phyloP scores from a whole-genome alignment of 192 early-diverging fungal species.

The Kappamyces sp. region DNA sequence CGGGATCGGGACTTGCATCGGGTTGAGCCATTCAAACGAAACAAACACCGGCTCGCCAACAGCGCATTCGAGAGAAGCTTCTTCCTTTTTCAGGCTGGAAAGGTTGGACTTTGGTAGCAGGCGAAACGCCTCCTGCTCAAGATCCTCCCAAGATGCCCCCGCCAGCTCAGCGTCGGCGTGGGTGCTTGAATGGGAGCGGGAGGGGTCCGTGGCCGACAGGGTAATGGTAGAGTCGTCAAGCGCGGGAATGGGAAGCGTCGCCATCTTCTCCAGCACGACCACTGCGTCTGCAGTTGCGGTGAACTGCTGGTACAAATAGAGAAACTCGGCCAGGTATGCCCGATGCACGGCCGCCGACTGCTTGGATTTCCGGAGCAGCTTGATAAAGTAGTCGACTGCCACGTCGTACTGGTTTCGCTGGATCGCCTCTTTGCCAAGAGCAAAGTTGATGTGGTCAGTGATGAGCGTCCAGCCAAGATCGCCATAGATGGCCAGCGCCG shows the following conservation, averaged over 20 bases:
- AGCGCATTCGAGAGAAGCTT: background rate
- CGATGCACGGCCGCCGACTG: constrained; percentile 61
- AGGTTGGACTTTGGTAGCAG: too few relatives aligned
- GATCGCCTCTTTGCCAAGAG: constrained; percentile 74
- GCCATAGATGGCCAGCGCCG: constrained; percentile 56
- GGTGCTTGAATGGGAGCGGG: constrained; percentile 19
- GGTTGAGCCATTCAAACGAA: constrained; percentile 57
- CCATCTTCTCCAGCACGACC: constrained; percentile 41
- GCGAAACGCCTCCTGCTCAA: constrained; percentile 58
- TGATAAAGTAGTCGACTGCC: constrained; percentile 74
- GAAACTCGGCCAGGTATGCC: constrained; percentile 68
- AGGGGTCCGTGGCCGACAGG: too few relatives aligned
- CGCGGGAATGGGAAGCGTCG: constrained; percentile 54
- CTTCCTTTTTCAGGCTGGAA: background rate
- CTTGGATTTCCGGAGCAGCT: constrained; percentile 62
- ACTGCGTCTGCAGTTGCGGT: constrained; percentile 17
- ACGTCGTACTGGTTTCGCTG: constrained; percentile 66
- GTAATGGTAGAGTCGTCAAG: constrained; percentile 24
- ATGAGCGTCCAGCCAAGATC: constrained; percentile 62
- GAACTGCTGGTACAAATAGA: constrained; percentile 59
- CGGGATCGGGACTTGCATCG: constrained; percentile 63
- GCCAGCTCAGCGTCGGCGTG: constrained; percentile 35
- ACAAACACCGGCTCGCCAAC: background rate
- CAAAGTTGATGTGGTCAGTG: constrained; percentile 87
- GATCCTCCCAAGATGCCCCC: constrained; percentile 57